These are phyloP conservation scores for Kuraishia cidri DNA, from an alignment of 805 yeast species.

Conservation along the genomic window DNA sequence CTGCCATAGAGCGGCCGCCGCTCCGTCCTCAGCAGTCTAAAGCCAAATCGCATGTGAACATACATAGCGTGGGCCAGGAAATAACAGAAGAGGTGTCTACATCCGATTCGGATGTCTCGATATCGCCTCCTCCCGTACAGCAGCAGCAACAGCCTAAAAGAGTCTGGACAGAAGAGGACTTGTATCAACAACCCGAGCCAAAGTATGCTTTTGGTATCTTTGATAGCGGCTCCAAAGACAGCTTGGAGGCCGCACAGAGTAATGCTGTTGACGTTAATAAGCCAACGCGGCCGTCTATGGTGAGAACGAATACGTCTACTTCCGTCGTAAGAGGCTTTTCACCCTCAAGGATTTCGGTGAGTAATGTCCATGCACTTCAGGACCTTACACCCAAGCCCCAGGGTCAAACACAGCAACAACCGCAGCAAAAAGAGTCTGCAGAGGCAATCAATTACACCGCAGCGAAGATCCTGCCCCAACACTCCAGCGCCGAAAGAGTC, in stretches of 20 bases:
- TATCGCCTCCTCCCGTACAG: neutral
- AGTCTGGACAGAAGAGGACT: neutral
- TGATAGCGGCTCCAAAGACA: neutral
- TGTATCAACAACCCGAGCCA: conserved; percentile 6
- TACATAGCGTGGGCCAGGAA: conserved; percentile 15
- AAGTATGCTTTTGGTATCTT: conserved; percentile 4
- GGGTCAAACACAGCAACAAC: too few species aligned
- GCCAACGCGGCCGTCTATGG: conserved; percentile 4
- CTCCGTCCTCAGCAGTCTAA: too few species aligned
- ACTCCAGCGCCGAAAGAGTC: too few species aligned
- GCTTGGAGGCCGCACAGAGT: neutral
- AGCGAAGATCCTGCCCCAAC: too few species aligned
- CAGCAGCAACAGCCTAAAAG: conserved; percentile 1
- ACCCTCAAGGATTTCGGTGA: too few species aligned
- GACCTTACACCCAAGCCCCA: too few species aligned
- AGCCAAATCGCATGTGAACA: too few species aligned
- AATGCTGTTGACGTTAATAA: neutral
- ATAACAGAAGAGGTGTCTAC: conserved; percentile 17
- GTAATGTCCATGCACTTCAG: too few species aligned
- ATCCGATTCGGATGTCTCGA: conserved; percentile 1
- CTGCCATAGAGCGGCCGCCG: too few species aligned
- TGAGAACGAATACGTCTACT: conserved; percentile 6
- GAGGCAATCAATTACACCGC: too few species aligned
- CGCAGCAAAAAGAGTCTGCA: too few species aligned
- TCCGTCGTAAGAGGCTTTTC: conserved; percentile 8